These are phyloP conservation scores for Mucuna pruriens DNA, from an alignment of 306 rosid genomes.

Conservation along the genomic window DNA sequence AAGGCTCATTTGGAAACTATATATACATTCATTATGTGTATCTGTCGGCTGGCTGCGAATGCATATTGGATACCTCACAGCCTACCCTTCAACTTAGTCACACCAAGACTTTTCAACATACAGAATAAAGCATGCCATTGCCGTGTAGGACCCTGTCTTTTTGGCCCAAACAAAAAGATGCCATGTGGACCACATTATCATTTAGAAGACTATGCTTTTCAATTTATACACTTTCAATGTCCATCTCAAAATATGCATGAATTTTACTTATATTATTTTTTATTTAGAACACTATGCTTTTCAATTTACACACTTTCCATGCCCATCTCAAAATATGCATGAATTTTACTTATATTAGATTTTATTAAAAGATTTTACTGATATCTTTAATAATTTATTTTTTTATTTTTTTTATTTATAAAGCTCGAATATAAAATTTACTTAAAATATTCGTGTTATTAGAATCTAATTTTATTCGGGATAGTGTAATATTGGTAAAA, in stretches of 20 bases:
- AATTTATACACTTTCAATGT: neutral
- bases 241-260: neutral
- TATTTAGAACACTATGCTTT: neutral
- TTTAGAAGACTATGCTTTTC: neutral
- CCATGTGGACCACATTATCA: constrained; percentile 29
- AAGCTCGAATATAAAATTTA: no score
- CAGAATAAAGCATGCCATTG: constrained; percentile 15
- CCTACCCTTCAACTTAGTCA: neutral
- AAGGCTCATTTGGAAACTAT: neutral
- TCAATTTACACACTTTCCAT: neutral
- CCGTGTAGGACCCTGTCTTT: constrained; percentile 24
- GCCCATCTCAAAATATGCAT: neutral
- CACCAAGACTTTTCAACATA: constrained; percentile 4
- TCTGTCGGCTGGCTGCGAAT: constrained; percentile 30
- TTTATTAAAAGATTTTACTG: no score
- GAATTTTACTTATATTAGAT: no score
- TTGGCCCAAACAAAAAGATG: neutral
- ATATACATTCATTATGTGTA: neutral
- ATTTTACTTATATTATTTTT: no score
- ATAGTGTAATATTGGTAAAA: no score
- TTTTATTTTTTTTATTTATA: no score
- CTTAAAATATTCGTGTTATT: no score
- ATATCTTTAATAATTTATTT: no score
- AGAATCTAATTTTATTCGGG: no score
- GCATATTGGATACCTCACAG: constrained; percentile 32